Evolutionary conservation across 2,329 filamentous ascomycete genomes (phyloP).

Genomic region (Tolypocladium album): DNA sequence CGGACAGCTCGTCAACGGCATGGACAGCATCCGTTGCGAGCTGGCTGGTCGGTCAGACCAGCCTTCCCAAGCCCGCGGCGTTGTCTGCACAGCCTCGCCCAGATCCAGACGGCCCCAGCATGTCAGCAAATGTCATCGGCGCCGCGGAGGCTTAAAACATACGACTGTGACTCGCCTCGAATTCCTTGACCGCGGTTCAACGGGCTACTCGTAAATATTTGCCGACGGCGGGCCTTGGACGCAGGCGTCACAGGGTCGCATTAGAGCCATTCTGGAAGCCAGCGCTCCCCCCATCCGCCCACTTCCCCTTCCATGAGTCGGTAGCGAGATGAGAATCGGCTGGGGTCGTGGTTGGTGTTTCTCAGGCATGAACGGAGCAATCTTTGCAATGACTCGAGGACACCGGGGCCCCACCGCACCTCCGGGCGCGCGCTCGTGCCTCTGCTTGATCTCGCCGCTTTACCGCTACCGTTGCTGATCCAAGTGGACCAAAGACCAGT

Average conservation of each 20-base stretch:
- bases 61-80: background rate
- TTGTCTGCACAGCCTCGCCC: background rate
- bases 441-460: background rate
- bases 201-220: background rate
- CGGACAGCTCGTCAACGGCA: background rate
- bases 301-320: background rate
- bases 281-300: background rate
- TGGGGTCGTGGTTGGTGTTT: background rate
- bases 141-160: background rate
- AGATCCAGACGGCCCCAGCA: background rate
- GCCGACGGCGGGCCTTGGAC: background rate
- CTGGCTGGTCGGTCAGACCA: background rate
- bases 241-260: background rate
- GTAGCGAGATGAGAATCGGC: slow-evolving; percentile 1
- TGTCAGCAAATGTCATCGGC: background rate
- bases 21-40: background rate
- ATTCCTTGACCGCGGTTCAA: background rate
- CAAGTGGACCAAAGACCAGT: background rate
- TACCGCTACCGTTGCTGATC: background rate
- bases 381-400: background rate
- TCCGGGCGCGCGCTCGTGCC: background rate
- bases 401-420: background rate
- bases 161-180: background rate
- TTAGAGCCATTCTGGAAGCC: slow-evolving; percentile 1
- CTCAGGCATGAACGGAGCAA: background rate